Conservation (phyloP, 805 yeast genomes). For the Myxozyma udenii region DNA sequence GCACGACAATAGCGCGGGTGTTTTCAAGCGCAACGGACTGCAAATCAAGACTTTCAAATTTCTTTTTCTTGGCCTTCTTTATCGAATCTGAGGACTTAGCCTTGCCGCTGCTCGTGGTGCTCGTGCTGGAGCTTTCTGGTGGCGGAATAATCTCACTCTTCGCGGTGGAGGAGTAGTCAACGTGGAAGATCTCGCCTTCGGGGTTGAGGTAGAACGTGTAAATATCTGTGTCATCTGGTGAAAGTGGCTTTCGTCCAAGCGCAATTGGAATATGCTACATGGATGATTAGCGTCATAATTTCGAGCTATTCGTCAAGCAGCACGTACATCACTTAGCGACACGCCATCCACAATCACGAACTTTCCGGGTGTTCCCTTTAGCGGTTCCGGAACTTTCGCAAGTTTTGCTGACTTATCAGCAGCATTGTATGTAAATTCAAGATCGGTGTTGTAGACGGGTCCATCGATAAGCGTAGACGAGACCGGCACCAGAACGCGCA, state of each 20-base stretch:
- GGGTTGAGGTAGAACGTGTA: constrained; percentile 10
- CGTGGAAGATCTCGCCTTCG: constrained; percentile 17
- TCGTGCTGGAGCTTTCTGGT: background rate
- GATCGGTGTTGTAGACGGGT: too few relatives aligned
- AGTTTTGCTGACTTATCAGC: background rate
- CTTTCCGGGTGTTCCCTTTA: background rate
- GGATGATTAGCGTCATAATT: background rate
- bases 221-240: constrained; percentile 3
- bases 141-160: background rate
- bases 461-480: too few relatives aligned
- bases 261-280: constrained; percentile 8
- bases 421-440: background rate
- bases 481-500: too few relatives aligned
- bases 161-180: constrained; percentile 13
- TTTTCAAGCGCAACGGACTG: background rate
- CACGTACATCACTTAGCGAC: constrained; percentile 5
- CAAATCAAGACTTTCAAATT: background rate
- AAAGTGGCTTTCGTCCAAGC: background rate
- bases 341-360: constrained; percentile 4
- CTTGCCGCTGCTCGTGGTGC: background rate
- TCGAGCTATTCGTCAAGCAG: background rate
- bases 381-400: background rate
- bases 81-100: background rate
- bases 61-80: background rate
- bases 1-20: background rate